These are phyloP conservation scores for Aspergillus nidulans DNA, from an alignment of 495 filamentous ascomycete species.

Conservation along the genomic window DNA sequence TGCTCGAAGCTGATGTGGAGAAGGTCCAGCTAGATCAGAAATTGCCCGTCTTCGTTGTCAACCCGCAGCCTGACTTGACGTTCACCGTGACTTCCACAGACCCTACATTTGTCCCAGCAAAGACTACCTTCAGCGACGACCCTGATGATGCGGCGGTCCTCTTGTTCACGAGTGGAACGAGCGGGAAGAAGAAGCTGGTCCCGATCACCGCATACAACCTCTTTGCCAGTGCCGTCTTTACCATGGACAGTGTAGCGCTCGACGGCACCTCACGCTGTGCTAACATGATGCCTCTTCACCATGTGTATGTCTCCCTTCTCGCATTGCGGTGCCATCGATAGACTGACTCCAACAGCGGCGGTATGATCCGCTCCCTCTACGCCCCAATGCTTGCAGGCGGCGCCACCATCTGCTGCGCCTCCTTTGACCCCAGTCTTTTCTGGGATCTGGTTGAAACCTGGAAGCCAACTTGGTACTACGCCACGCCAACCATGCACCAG, in stretches of 20 bases:
- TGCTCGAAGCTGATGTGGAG: neutral
- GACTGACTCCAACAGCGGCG: neutral
- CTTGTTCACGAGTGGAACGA: neutral
- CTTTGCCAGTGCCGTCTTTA: neutral
- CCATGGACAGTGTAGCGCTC: conserved; percentile 2
- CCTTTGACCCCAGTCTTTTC: conserved; percentile 2
- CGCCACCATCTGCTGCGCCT: conserved; percentile 3
- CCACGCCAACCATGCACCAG: conserved; percentile 2
- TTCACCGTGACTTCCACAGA: neutral
- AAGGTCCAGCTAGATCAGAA: neutral
- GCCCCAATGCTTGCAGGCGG: neutral
- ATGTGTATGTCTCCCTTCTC: neutral
- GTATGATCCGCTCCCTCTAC: conserved; percentile 2
- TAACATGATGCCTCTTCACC: conserved; percentile 5
- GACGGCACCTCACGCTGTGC: neutral
- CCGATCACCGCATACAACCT: conserved; percentile 2
- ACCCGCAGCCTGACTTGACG: neutral
- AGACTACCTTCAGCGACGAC: neutral
- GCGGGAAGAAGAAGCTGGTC: conserved; percentile 5
- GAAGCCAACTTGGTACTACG: conserved; percentile 4
- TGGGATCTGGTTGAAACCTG: neutral
- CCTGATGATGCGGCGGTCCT: neutral
- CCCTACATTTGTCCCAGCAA: neutral
- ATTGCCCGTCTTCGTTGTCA: neutral
- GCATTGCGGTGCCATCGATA: neutral